Percentiles rank a stretch among this genome's conserved stretches.
Evolutionary conservation across 805 yeast species (phyloP).

Genomic region (Metschnikowia aberdeeniae): DNA sequence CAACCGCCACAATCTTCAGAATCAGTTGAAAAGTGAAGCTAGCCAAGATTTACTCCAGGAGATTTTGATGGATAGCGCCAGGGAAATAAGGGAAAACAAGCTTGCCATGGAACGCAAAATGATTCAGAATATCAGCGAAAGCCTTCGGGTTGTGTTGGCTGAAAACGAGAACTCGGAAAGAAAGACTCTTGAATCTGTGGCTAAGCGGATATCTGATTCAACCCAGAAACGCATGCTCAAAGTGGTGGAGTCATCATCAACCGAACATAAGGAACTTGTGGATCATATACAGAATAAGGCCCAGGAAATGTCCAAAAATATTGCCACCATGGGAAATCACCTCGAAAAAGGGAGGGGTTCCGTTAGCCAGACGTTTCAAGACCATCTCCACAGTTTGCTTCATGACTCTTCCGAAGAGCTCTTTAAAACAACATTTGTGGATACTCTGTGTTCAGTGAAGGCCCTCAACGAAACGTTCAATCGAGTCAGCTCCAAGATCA

Average conservation of each 20-base stretch:
- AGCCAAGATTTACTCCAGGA: not conserved
- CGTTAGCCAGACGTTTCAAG: not conserved
- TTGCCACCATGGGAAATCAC: not conserved
- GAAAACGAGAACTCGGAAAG: not conserved
- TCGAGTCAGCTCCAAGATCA: not conserved
- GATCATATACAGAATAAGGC: not conserved
- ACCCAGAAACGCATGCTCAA: not conserved
- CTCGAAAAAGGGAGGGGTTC: not conserved
- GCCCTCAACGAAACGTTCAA: not conserved
- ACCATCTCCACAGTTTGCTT: not conserved
- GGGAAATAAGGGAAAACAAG: not conserved
- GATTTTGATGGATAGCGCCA: not conserved
- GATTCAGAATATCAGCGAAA: not conserved
- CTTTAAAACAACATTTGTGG: not conserved
- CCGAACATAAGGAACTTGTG: not conserved
- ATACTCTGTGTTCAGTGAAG: not conserved
- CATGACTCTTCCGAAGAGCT: not conserved
- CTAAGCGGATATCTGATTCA: not conserved
- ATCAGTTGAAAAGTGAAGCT: not conserved
- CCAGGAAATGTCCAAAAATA: not conserved
- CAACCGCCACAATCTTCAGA: not conserved
- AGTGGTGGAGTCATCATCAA: not conserved
- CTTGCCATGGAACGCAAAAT: not conserved
- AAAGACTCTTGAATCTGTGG: slow-evolving; percentile 1
- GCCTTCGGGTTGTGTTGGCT: not conserved